These are phyloP conservation scores for Penicillium decumbens DNA, from an alignment of 2,329 filamentous ascomycete genomes.

Conservation along the genomic window DNA sequence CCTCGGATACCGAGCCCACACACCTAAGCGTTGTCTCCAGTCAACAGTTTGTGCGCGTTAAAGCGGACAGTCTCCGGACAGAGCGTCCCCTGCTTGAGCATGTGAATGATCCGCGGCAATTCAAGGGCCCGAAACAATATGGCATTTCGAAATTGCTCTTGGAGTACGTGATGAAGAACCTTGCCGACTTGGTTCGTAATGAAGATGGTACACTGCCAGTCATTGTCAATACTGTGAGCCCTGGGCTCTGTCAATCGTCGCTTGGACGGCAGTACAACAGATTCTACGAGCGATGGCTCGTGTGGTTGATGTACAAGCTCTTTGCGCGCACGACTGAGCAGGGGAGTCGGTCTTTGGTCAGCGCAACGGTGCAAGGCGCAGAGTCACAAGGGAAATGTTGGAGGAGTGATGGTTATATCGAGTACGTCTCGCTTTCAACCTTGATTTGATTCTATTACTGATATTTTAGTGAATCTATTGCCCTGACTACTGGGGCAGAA, in stretches of 20 bases:
- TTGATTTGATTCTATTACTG: constrained; percentile 2
- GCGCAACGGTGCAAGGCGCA: constrained; percentile 39
- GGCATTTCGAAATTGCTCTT: constrained; percentile 42
- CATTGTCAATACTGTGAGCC: constrained; percentile 45
- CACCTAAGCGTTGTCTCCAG: constrained; percentile 47
- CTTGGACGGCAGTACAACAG: constrained; percentile 40
- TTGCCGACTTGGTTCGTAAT: constrained; percentile 30
- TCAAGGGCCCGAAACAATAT: constrained; percentile 36
- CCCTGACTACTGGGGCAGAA: constrained; percentile 31
- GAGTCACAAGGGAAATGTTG: constrained; percentile 45
- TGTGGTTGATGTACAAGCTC: constrained; percentile 35
- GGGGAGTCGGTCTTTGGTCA: constrained; percentile 43
- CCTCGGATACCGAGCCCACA: constrained; percentile 28
- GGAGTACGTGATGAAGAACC: constrained; percentile 40
- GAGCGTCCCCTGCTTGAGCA: constrained; percentile 32
- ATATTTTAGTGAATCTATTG: constrained; percentile 31
- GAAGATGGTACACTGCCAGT: constrained; percentile 37
- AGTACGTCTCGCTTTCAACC: constrained; percentile 24
- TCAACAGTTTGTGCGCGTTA: constrained; percentile 36
- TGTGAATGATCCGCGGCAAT: constrained; percentile 30
- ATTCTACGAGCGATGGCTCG: constrained; percentile 32
- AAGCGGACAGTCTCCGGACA: constrained; percentile 29
- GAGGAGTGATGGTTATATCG: constrained; percentile 39
- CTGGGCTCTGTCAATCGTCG: constrained; percentile 43
- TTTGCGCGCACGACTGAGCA: constrained; percentile 44